Base-by-base conservation (phyloP, 352 stramenopile species). In the Elongisporangium anandrum region DNA sequence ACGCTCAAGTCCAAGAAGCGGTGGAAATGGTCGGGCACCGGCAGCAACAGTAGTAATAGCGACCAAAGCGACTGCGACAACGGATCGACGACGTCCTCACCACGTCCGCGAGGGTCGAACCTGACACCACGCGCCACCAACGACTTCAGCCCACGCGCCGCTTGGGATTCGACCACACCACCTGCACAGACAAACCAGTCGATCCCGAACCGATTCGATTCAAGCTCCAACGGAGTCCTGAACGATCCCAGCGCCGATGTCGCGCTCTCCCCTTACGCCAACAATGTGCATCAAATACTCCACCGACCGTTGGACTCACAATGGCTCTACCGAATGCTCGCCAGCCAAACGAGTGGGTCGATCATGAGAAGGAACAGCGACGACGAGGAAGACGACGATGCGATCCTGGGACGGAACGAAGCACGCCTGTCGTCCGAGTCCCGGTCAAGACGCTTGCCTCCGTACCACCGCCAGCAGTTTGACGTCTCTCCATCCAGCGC, bases 1-100 rank as follows among this genome's bases (percentile, higher is more conserved):
- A 92, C 85, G 16, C 72, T 94, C 23, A 91, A 88, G 57, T 84
- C 85, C 2, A 94, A 94, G 68, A 92, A 91, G 60, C 80, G 83
- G 17, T 92, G 82, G 82, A 87, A 88, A 72, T 94, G 82, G 82
- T 73, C 69, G 10, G 77, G 78, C 6, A 50, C 59, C 9, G 65
- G 64, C 22, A 73, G 75, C 16, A 60, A 67, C 45, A 73, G 69
- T 22, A 73, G 75, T 16, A 63, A 67, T 41, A 73, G 69, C 8
- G 71, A 79, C n/a, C 69, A 77, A 34, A 60, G 39, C 24, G 65
- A 73, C 9, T 66, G 69, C 1, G 71, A 73, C 34, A 70, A 74
- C 19, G 21, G 49, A 10, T 60, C 50, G 23, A 29, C 19, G 8
- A 68, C 63, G n/a, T 66, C 64, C 41, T 77, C 69, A 29, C 69